phyloP scores from a whole-genome alignment of 768 basidiomycete genomes.

The Suillus bovinus region DNA sequence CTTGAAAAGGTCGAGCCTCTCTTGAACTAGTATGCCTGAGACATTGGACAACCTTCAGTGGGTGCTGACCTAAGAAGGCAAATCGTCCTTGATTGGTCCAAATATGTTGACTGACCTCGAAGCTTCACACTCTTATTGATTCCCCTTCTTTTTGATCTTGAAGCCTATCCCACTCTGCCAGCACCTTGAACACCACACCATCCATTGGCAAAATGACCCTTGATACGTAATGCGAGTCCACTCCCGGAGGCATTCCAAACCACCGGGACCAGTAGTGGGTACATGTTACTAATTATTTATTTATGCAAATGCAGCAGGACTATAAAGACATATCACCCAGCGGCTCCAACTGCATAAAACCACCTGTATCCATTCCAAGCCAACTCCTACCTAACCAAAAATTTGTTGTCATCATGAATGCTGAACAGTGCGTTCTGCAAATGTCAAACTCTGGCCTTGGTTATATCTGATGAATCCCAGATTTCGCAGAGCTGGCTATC shows the following conservation, averaged over 20 bases:
- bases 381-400: not conserved
- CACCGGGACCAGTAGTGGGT: not conserved
- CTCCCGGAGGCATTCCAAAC: not conserved
- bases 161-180: not conserved
- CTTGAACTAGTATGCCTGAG: too few species aligned
- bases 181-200: too few species aligned
- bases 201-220: not conserved
- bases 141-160: not conserved
- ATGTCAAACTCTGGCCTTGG: not conserved
- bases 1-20: too few species aligned
- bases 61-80: too few species aligned
- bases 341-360: not conserved
- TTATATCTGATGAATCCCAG: slow-evolving; percentile 35
- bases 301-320: not conserved
- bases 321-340: not conserved
- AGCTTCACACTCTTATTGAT: not conserved
- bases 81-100: too few species aligned
- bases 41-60: too few species aligned
- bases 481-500: slow-evolving; percentile 84
- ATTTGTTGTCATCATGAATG: slow-evolving; percentile 38
- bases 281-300: not conserved
- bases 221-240: not conserved
- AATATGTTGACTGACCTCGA: too few species aligned
- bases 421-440: slow-evolving; percentile 41
- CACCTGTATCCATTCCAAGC: not conserved